Evolutionary conservation across 2,329 filamentous ascomycete species (phyloP).

Genomic region (Calonectria honghensis): DNA sequence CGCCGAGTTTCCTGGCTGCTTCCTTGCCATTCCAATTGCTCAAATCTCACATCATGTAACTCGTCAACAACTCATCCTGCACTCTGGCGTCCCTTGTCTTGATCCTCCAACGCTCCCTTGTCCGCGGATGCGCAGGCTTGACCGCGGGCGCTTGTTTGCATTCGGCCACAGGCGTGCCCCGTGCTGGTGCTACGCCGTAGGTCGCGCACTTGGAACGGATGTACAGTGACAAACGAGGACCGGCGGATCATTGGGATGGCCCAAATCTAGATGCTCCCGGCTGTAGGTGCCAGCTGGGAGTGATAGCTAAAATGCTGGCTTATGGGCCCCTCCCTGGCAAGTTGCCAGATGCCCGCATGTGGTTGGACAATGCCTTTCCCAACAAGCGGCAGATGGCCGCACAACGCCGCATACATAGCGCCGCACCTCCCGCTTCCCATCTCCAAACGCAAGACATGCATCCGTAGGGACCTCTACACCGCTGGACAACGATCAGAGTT

Average conservation of each 20-base stretch:
- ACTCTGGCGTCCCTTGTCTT: neutral
- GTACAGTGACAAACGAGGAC: conserved; percentile 20
- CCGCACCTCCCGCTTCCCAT: conserved; percentile 31
- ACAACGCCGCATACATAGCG: conserved; percentile 36
- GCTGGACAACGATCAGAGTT: conserved; percentile 30
- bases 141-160: conserved; percentile 30
- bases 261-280: conserved; percentile 35
- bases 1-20: neutral
- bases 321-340: conserved; percentile 39
- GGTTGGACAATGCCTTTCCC: conserved; percentile 41
- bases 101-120: conserved; percentile 18
- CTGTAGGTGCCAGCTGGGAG: conserved; percentile 38
- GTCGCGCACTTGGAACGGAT: neutral
- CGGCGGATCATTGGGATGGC: conserved; percentile 8
- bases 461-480: conserved; percentile 43
- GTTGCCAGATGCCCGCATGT: conserved; percentile 32
- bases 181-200: neutral
- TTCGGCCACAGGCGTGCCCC: conserved; percentile 10
- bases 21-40: neutral
- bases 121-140: conserved; percentile 15
- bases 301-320: conserved; percentile 47
- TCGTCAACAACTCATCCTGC: conserved; percentile 4
- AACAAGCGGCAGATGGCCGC: conserved; percentile 31
- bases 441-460: conserved; percentile 46
- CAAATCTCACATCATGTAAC: neutral